Conservation (phyloP, 2,329 filamentous ascomycete genomes). For the Zarea fungicola region DNA sequence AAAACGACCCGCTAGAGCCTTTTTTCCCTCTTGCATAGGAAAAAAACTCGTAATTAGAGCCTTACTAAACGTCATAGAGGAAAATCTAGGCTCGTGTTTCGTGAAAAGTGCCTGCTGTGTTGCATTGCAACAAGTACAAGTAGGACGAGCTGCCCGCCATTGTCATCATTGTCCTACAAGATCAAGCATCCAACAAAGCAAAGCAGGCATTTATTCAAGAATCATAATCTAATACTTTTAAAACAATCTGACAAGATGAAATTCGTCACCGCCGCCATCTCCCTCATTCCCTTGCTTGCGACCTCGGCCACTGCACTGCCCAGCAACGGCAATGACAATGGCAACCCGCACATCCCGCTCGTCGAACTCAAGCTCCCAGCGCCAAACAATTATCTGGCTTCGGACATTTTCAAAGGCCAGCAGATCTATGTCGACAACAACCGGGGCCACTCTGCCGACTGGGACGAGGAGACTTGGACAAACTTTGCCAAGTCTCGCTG, state of each 20-base stretch:
- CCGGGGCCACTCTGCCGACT: neutral
- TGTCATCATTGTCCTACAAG: too few relatives aligned
- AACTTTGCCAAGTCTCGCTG: neutral
- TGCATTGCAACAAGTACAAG: too few relatives aligned
- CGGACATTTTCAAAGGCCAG: neutral
- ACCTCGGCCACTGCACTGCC: neutral
- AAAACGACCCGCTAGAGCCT: too few relatives aligned
- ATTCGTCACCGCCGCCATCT: neutral
- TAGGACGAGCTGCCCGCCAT: too few relatives aligned
- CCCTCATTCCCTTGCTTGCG: neutral
- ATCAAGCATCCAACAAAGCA: too few relatives aligned
- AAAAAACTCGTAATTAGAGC: too few relatives aligned
- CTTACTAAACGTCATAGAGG: too few relatives aligned
- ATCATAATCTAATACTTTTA: too few relatives aligned
- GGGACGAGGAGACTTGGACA: neutral
- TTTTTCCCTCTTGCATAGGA: too few relatives aligned
- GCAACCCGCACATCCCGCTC: neutral
- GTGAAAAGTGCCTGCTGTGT: too few relatives aligned
- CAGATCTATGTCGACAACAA: neutral
- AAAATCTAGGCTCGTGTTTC: too few relatives aligned
- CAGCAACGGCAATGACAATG: neutral
- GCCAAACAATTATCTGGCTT: conserved; percentile 4
- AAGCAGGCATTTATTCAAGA: too few relatives aligned
- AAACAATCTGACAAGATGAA: conserved; percentile 4
- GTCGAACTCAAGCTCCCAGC: conserved; percentile 1